Percentiles rank a stretch among this genome's conserved stretches.
Evolutionary conservation across 768 basidiomycete species (phyloP).

Genomic region (Mycena sanguinolenta): DNA sequence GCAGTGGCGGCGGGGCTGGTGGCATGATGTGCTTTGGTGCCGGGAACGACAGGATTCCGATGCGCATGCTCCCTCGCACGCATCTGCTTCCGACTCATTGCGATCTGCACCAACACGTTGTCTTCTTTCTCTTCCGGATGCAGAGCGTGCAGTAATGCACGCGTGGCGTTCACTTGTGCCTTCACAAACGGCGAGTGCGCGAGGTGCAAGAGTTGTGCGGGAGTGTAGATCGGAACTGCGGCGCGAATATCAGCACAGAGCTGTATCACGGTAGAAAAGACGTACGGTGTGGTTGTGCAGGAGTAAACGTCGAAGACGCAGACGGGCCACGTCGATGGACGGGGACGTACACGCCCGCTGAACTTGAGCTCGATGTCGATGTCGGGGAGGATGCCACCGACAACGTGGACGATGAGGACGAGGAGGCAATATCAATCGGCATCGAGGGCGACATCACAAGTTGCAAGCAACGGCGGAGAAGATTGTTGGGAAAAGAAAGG

Average conservation of each 20-base stretch:
- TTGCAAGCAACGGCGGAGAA: neutral
- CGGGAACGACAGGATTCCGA: no score
- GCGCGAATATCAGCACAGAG: neutral
- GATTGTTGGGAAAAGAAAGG: neutral
- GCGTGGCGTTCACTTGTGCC: neutral
- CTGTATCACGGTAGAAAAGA: neutral
- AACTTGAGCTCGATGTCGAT: slow-evolving; percentile 1
- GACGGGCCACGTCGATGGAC: slow-evolving; percentile 26
- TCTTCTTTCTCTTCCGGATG: slow-evolving; percentile 14
- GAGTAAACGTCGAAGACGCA: no score
- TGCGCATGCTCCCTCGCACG: slow-evolving; percentile 28
- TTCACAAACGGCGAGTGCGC: slow-evolving; percentile 27
- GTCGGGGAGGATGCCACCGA: slow-evolving; percentile 1
- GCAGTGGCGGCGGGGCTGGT: no score
- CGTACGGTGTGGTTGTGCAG: slow-evolving; percentile 27
- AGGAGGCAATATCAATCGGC: slow-evolving; percentile 14
- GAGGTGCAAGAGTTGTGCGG: slow-evolving; percentile 15
- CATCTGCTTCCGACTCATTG: slow-evolving; percentile 13
- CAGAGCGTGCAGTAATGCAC: slow-evolving; percentile 6
- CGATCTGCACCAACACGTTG: slow-evolving; percentile 11
- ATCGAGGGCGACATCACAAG: slow-evolving; percentile 18
- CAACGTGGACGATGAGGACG: neutral
- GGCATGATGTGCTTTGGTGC: no score
- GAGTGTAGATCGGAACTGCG: slow-evolving; percentile 29
- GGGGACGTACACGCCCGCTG: slow-evolving; percentile 25